A percentile compares a stretch with the other conserved stretches of the same genome.
Evolutionary conservation across 2,329 filamentous ascomycete genomes (phyloP).

Genomic region (Sporothrix pallida): DNA sequence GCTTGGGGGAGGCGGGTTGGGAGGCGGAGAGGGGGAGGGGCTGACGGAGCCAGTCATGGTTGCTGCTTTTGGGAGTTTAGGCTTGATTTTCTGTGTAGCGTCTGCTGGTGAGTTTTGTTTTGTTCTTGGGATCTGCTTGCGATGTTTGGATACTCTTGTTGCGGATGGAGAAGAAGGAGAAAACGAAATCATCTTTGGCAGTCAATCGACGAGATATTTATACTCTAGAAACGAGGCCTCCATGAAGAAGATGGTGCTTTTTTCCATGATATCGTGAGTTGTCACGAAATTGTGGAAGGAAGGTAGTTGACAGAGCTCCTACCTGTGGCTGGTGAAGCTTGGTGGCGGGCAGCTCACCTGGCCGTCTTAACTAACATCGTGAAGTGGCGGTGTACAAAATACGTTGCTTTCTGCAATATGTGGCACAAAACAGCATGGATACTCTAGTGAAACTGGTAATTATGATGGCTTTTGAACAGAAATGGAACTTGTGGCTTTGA

Average conservation of each 20-base stretch:
- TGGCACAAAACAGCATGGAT: no score
- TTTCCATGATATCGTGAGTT: background rate
- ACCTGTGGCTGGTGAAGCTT: no score
- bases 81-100: background rate
- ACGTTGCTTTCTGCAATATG: no score
- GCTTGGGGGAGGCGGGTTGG: background rate
- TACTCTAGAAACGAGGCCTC: background rate
- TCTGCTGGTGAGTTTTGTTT: background rate
- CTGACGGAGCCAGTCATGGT: no score
- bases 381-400: no score
- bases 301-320: background rate
- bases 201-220: background rate
- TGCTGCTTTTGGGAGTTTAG: background rate
- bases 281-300: background rate
- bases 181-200: background rate
- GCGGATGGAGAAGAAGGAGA: background rate
- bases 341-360: no score
- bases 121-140: background rate
- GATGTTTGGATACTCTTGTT: background rate
- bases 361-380: no score
- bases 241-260: no score
- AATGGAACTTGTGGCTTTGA: background rate
- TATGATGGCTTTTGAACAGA: no score
- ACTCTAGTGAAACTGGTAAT: background rate
- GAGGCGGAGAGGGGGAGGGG: background rate